These are phyloP conservation scores for Gilbertella persicaria DNA, from an alignment of 371 early-diverging fungal species.

Conservation along the genomic window DNA sequence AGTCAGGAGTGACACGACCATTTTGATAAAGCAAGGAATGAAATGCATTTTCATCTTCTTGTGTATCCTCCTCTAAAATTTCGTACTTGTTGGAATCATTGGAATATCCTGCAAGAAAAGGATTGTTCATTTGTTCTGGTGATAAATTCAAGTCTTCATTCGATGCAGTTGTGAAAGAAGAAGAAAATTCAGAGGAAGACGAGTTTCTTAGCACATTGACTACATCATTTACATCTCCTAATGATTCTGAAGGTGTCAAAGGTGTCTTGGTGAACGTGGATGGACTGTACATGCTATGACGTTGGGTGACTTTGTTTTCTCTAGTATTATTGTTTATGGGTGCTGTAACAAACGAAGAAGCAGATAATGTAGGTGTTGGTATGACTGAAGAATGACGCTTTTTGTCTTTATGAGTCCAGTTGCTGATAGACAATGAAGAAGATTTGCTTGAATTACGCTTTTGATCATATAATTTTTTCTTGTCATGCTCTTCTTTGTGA, in stretches of 20 bases:
- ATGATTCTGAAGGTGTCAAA: conserved; percentile 12
- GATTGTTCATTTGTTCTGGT: too few relatives aligned
- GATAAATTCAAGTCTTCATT: neutral
- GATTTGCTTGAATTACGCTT: conserved; percentile 5
- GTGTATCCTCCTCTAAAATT: neutral
- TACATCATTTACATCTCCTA: conserved; percentile 4
- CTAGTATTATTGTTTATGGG: conserved; percentile 3
- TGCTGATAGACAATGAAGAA: conserved; percentile 12
- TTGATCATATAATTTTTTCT: neutral
- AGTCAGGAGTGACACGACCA: neutral
- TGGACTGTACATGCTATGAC: conserved; percentile 3
- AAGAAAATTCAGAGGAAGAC: neutral
- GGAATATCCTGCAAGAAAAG: neutral
- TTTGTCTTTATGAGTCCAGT: conserved; percentile 4
- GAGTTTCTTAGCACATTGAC: conserved; percentile 5
- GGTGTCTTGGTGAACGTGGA: neutral
- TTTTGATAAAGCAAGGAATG: neutral
- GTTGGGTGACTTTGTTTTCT: conserved; percentile 6
- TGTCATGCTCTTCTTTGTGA: neutral
- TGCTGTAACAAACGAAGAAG: neutral
- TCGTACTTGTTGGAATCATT: neutral
- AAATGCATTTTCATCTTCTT: neutral
- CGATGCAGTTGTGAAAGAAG: neutral
- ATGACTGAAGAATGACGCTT: conserved; percentile 1
- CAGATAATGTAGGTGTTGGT: conserved; percentile 1